These are phyloP conservation scores for Liquidambar formosana DNA, from an alignment of 164 flowering plant genomes.

Conservation along the genomic window DNA sequence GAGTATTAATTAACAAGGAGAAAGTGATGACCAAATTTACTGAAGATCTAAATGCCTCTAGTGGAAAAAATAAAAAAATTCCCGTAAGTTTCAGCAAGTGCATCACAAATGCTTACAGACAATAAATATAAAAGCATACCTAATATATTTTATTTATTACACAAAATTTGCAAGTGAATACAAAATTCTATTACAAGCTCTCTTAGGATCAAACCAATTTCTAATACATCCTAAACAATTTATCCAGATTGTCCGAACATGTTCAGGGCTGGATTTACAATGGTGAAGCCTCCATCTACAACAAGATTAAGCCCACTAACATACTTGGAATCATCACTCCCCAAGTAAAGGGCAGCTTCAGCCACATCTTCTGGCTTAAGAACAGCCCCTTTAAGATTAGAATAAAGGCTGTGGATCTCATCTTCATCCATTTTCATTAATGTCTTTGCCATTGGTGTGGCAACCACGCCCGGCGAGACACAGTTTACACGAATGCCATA, in stretches of 20 bases:
- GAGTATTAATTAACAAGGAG: no score
- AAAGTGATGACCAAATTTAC: no score
- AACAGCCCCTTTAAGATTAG: conserved; percentile 22
- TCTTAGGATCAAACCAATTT: neutral
- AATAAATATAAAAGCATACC: no score
- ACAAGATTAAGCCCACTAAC: conserved; percentile 15
- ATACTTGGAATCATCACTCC: conserved; percentile 38
- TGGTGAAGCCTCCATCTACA: conserved; percentile 24
- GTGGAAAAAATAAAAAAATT: no score
- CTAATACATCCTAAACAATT: neutral
- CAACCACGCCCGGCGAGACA: conserved; percentile 33
- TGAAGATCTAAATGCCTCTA: no score
- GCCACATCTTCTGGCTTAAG: conserved; percentile 38
- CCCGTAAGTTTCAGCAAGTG: no score
- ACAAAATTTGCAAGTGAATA: no score
- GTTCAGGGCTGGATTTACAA: conserved; percentile 21
- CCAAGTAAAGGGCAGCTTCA: conserved; percentile 32
- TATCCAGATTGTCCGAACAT: conserved; percentile 7
- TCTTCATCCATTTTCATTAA: conserved; percentile 18
- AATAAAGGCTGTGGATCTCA: neutral
- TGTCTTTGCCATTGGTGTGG: conserved; percentile 23
- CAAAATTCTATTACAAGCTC: no score
- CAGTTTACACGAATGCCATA: conserved; percentile 50
- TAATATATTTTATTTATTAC: no score
- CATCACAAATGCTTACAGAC: no score